Evolutionary conservation across 2,329 filamentous ascomycete species (phyloP).

Genomic region (Endoconidiophora polonica): DNA sequence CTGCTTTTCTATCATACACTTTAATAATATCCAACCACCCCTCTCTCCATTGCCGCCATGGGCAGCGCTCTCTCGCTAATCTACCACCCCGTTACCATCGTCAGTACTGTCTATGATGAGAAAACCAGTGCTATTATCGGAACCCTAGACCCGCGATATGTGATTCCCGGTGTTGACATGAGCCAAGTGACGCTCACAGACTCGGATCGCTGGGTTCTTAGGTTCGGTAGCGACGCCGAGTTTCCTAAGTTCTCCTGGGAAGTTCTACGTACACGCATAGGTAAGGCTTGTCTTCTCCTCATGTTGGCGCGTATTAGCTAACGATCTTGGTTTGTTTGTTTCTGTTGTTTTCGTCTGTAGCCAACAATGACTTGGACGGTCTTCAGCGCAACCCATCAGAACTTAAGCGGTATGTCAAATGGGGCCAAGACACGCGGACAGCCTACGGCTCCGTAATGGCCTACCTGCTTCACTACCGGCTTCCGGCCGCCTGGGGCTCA

Average conservation of each 20-base stretch:
- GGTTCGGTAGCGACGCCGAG: slow-evolving; percentile 8
- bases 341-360: slow-evolving; percentile 17
- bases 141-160: slow-evolving; percentile 7
- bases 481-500: slow-evolving; percentile 48
- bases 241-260: slow-evolving; percentile 9
- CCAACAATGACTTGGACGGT: slow-evolving; percentile 46
- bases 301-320: background rate
- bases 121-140: background rate
- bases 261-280: slow-evolving; percentile 5
- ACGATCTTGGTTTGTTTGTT: background rate
- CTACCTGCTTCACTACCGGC: slow-evolving; percentile 57
- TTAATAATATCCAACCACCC: too few species aligned
- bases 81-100: slow-evolving; percentile 2
- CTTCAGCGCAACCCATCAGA: slow-evolving; percentile 72
- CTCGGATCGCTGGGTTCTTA: slow-evolving; percentile 11
- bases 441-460: slow-evolving; percentile 65
- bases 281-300: slow-evolving; percentile 1
- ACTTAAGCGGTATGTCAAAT: slow-evolving; percentile 62
- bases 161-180: slow-evolving; percentile 12
- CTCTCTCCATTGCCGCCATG: background rate
- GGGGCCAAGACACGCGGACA: slow-evolving; percentile 51
- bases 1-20: too few species aligned
- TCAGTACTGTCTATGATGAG: background rate
- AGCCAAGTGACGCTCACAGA: slow-evolving; percentile 8
- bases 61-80: slow-evolving; percentile 10